These are phyloP conservation scores for Byssoonygena ceratinophila DNA, from an alignment of 2,329 filamentous ascomycete species.

Conservation along the genomic window DNA sequence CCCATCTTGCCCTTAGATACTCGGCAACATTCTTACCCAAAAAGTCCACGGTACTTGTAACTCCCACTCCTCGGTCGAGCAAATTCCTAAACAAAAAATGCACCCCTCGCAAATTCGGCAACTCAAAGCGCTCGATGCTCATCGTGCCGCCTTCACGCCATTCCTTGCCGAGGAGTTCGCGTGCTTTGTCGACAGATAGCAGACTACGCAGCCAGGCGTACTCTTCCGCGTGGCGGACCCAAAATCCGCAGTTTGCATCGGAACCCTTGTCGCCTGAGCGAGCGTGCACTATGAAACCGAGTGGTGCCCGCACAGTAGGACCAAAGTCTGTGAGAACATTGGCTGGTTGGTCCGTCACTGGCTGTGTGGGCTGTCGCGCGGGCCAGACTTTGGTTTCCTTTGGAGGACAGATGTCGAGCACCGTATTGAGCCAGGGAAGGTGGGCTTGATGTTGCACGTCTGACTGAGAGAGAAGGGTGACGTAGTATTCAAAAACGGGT, in stretches of 20 bases:
- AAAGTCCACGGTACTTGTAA: conserved; percentile 30
- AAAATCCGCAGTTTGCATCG: conserved; percentile 32
- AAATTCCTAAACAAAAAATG: conserved; percentile 34
- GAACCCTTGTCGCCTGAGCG: conserved; percentile 30
- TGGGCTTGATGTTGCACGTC: conserved; percentile 24
- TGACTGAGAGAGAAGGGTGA: conserved; percentile 21
- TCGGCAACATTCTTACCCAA: conserved; percentile 35
- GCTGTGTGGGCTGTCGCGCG: conserved; percentile 20
- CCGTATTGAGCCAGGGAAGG: conserved; percentile 19
- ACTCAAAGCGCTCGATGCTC: conserved; percentile 39
- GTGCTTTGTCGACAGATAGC: conserved; percentile 18
- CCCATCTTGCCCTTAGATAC: conserved; percentile 28
- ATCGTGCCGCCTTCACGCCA: conserved; percentile 16
- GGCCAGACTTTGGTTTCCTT: conserved; percentile 20
- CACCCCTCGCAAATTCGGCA: conserved; percentile 34
- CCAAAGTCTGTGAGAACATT: conserved; percentile 20
- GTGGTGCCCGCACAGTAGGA: conserved; percentile 21
- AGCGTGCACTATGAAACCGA: conserved; percentile 28
- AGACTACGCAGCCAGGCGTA: conserved; percentile 24
- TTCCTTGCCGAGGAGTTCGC: conserved; percentile 21
- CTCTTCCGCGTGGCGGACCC: conserved; percentile 24
- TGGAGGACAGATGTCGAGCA: conserved; percentile 19
- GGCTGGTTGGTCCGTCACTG: conserved; percentile 12
- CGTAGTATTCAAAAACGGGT: conserved; percentile 27
- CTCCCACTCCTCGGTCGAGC: conserved; percentile 29